Conservation (phyloP, 768 basidiomycete genomes). For the Mycena galericulata region DNA sequence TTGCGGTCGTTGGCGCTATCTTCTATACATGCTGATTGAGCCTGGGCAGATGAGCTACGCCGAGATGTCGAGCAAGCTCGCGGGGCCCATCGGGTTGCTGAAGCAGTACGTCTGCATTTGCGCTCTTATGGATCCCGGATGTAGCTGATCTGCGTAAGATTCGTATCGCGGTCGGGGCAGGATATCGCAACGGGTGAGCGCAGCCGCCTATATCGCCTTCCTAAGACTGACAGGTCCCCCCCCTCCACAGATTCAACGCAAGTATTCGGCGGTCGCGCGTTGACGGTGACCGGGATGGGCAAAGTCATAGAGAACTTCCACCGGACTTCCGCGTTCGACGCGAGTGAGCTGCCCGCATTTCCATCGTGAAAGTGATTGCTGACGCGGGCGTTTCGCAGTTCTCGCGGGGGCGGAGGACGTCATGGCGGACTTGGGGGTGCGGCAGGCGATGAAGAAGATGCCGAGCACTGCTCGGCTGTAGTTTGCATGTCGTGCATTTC, state of each 20-base stretch:
- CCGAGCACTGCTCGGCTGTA: slow-evolving; percentile 55
- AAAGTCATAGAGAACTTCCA: slow-evolving; percentile 87
- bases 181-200: slow-evolving; percentile 76
- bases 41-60: slow-evolving; percentile 81
- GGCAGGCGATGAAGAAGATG: slow-evolving; percentile 80
- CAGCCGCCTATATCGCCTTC: slow-evolving; percentile 47
- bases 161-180: slow-evolving; percentile 72
- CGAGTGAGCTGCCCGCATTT: slow-evolving; percentile 57
- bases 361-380: background rate
- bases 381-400: slow-evolving; percentile 48
- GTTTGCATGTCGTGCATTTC: too few species aligned
- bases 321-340: slow-evolving; percentile 86
- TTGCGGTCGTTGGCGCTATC: background rate
- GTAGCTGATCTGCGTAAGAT: slow-evolving; percentile 53
- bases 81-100: slow-evolving; percentile 89
- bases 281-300: slow-evolving; percentile 92
- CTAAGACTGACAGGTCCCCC: slow-evolving; percentile 47
- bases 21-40: background rate
- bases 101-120: slow-evolving; percentile 73
- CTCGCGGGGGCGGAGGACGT: slow-evolving; percentile 86
- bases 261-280: slow-evolving; percentile 90
- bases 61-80: slow-evolving; percentile 86
- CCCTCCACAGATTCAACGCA: slow-evolving; percentile 80
- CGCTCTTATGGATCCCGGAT: slow-evolving; percentile 11
- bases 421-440: slow-evolving; percentile 77